Percentiles rank a stretch among this genome's conserved stretches.
Evolutionary conservation across 352 stramenopile genomes (phyloP).

Genomic region (Phytophthora pseudosyringae): DNA sequence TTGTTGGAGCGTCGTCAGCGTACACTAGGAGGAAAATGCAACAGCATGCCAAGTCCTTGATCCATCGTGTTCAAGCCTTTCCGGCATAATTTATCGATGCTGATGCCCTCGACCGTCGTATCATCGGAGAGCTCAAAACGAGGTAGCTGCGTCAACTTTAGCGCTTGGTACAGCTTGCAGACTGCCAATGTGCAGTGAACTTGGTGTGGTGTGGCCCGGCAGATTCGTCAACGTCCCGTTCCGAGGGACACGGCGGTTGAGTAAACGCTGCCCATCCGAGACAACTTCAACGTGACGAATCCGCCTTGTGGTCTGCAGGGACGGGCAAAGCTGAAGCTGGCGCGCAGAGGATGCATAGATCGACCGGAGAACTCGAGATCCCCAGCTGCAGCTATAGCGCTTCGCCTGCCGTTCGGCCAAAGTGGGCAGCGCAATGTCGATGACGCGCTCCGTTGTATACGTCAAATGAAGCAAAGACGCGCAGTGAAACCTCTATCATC

Average conservation of each 20-base stretch:
- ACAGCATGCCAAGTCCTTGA: no score
- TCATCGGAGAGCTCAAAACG: not conserved
- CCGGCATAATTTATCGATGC: no score
- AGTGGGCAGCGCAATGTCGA: not conserved
- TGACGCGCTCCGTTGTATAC: slow-evolving; percentile 17
- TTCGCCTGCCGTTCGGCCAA: no score
- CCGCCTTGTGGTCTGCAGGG: not conserved
- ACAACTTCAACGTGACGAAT: slow-evolving; percentile 27
- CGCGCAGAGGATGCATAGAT: slow-evolving; percentile 1
- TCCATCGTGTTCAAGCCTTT: no score
- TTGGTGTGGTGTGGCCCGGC: no score
- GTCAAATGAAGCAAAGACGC: slow-evolving; percentile 12
- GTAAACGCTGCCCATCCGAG: slow-evolving; percentile 24
- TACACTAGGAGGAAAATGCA: no score
- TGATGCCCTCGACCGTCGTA: no score
- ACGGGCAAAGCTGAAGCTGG: slow-evolving; percentile 13
- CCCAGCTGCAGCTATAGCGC: not conserved
- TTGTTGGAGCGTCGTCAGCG: no score
- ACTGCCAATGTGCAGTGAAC: not conserved
- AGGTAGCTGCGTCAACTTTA: no score
- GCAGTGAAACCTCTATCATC: not conserved
- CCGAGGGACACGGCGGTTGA: slow-evolving; percentile 15
- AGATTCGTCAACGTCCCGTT: slow-evolving; percentile 22
- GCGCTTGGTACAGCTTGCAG: not conserved
- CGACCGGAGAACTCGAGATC: not conserved